Base-by-base conservation (phyloP, 441 rosid species). In the Populus hybrid region DNA sequence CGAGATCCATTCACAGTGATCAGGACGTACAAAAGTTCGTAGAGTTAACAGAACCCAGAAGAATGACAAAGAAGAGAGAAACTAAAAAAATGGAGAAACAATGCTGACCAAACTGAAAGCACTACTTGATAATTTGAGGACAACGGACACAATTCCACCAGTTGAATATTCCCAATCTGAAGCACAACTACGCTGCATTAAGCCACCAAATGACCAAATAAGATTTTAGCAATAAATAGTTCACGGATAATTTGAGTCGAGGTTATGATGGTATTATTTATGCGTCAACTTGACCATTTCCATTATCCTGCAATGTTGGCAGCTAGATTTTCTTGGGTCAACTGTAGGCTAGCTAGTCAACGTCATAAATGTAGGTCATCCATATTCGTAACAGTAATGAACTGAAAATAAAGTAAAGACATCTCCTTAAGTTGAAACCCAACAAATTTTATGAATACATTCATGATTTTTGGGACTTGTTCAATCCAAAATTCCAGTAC, bases 381-480 rank as follows among this genome's bases (percentile, higher is more conserved):
- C 34, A n/a, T 38, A n/a, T 38, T 70, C 12, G 36, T n/a, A 14
- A 9, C 61, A 74, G 21, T 14, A 28, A 14, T 5, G 26, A 65
- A 23, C 70, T 66, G 10, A 30, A 38, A 10, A 2, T 40, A 40
- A 9, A 65, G 11, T 40, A 2, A 38, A 64, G 14, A 61, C 66
- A 21, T 21, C 28, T 61, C 26, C 57, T 38, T 9, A 16, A 24
- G 63, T 40, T 34, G 72, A 73, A 74, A 75, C 42, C 10, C 72
- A 57, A 35, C 9, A 10, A 34, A 73, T 59, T 40, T 67, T 46
- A 79, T 64, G 71, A 72, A 77, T 64, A 36, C 21, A 65, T 18
- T 66, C 7, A 73, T 67, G 14, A 28, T 73, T 75, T 69, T 63
- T 14, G 18, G 59, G 46, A 61, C 10, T 77, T 40, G 35, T 75